Percentiles rank a stretch among this genome's conserved stretches.
Conservation (phyloP, 78 protist species). For the Fonticula alba region DNA sequence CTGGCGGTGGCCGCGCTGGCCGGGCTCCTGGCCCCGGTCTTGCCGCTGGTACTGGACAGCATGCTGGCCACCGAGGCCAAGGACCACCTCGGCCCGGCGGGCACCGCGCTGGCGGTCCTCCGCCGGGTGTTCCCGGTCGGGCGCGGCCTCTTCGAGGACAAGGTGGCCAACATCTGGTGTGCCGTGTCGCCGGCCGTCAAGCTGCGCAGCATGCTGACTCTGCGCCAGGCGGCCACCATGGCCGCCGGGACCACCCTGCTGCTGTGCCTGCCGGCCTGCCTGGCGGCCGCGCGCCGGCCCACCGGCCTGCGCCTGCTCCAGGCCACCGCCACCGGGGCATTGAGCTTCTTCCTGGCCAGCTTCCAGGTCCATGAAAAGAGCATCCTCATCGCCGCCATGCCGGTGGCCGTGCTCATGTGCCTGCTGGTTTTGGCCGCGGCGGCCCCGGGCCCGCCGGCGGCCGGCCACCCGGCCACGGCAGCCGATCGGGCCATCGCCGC, state of each 20-base stretch:
- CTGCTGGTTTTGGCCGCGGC: too few species aligned
- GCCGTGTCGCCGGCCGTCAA: constrained; percentile 33
- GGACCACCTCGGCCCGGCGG: too few species aligned
- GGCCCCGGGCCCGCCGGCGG: too few species aligned
- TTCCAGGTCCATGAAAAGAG: constrained; percentile 87
- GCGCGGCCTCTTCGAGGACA: constrained; percentile 81
- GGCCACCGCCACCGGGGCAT: neutral
- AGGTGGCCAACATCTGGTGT: constrained; percentile 90
- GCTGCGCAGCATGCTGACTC: constrained; percentile 7
- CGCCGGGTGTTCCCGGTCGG: constrained; percentile 66
- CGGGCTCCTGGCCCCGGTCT: constrained; percentile 6
- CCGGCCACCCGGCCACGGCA: too few species aligned
- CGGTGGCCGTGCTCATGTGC: constrained; percentile 4
- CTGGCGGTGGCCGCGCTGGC: constrained; percentile 10
- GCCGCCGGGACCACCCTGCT: neutral
- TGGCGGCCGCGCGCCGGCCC: too few species aligned
- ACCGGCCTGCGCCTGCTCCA: constrained; percentile 3
- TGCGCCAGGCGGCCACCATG: neutral
- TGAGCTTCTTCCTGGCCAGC: constrained; percentile 68
- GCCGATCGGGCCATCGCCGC: too few species aligned
- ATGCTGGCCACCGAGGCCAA: constrained; percentile 8
- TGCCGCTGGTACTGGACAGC: neutral
- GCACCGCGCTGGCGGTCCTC: constrained; percentile 44
- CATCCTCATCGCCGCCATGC: constrained; percentile 45
- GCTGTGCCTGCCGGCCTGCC: neutral